phyloP scores from a whole-genome alignment of 2,329 filamentous ascomycete species.

The Zymoseptoria crescenta region DNA sequence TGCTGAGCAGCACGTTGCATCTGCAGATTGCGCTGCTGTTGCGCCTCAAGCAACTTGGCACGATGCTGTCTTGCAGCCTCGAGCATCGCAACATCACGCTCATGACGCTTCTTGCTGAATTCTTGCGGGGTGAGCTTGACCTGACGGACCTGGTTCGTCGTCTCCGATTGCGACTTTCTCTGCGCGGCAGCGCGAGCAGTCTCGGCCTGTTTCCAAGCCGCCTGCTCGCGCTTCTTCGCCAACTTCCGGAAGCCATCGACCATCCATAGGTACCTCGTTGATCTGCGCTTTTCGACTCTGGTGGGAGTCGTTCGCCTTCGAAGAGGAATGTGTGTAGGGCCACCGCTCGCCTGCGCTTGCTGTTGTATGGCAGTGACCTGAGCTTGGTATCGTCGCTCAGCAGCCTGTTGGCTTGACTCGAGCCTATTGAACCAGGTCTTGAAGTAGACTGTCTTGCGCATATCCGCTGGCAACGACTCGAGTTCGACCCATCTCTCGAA shows the following conservation, averaged over 20 bases:
- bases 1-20: slow-evolving; percentile 31
- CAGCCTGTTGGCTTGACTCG: slow-evolving; percentile 54
- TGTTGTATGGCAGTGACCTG: slow-evolving; percentile 47
- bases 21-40: slow-evolving; percentile 30
- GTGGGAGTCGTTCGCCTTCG: slow-evolving; percentile 70
- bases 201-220: slow-evolving; percentile 80
- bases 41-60: slow-evolving; percentile 25
- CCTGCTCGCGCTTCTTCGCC: slow-evolving; percentile 85
- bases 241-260: slow-evolving; percentile 94
- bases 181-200: slow-evolving; percentile 59
- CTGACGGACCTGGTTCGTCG: slow-evolving; percentile 11
- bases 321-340: slow-evolving; percentile 41
- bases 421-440: slow-evolving; percentile 60
- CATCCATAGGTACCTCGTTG: slow-evolving; percentile 77
- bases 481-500: slow-evolving; percentile 94
- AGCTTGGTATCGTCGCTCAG: slow-evolving; percentile 50
- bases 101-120: slow-evolving; percentile 81
- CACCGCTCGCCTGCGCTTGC: slow-evolving; percentile 38
- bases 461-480: slow-evolving; percentile 83
- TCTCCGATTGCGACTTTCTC: slow-evolving; percentile 57
- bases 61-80: slow-evolving; percentile 32
- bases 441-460: slow-evolving; percentile 95
- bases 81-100: slow-evolving; percentile 64
- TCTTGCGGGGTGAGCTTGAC: slow-evolving; percentile 73
- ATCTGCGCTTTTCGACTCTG: slow-evolving; percentile 77